Conservation (phyloP, 768 basidiomycete species). For the Fomitopsis pulvina region DNA sequence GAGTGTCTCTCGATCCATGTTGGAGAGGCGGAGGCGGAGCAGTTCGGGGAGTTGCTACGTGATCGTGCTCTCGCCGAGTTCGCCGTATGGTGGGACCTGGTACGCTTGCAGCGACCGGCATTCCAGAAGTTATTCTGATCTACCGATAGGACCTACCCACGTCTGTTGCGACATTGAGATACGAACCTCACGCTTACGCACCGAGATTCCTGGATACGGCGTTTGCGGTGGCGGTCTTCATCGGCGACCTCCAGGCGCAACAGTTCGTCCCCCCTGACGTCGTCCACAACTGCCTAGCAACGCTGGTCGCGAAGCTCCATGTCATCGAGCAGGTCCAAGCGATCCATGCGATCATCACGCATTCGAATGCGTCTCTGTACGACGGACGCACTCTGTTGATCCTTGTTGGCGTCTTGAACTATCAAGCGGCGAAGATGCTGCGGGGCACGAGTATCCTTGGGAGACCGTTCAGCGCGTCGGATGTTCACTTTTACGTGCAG, state of each 20-base stretch:
- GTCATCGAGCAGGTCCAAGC: conserved; percentile 14
- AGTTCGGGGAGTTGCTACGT: conserved; percentile 2
- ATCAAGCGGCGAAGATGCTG: background rate
- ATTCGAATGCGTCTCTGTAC: background rate
- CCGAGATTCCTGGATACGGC: background rate
- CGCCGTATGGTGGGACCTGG: conserved; percentile 9
- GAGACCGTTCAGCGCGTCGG: background rate
- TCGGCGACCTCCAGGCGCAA: conserved; percentile 8
- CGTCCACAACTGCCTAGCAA: conserved; percentile 4
- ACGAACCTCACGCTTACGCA: background rate
- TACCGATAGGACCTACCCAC: background rate
- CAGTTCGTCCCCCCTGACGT: background rate
- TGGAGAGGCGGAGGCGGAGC: background rate
- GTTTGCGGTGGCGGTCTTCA: conserved; percentile 1
- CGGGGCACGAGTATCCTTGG: background rate
- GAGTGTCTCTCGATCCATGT: background rate
- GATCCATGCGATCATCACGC: conserved; percentile 6
- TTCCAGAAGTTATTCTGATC: background rate
- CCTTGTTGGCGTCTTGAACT: background rate
- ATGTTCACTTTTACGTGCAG: background rate
- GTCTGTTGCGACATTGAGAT: background rate
- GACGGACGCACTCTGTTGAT: background rate
- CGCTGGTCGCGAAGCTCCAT: conserved; percentile 3
- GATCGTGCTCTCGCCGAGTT: conserved; percentile 5
- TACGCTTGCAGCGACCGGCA: background rate